Evolutionary conservation across 2,329 filamentous ascomycete species (phyloP).

Genomic region (Colletotrichum lentis): DNA sequence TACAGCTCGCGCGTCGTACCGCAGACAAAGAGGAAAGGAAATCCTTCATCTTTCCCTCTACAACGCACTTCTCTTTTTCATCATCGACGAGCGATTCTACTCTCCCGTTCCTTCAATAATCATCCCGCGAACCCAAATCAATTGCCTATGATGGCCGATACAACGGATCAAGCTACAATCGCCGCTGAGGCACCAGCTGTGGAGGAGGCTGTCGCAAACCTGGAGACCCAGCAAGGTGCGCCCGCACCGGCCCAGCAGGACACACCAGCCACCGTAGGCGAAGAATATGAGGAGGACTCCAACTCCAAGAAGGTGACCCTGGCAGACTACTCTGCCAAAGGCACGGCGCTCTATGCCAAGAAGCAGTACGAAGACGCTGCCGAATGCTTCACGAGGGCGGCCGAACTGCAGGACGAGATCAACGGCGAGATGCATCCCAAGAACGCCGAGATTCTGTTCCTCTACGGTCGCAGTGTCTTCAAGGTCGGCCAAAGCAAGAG

Average conservation of each 20-base stretch:
- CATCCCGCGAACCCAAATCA: background rate
- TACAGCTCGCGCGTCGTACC: slow-evolving; percentile 36
- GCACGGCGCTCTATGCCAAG: slow-evolving; percentile 83
- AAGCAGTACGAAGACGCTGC: slow-evolving; percentile 88
- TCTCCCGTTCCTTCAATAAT: slow-evolving; percentile 9
- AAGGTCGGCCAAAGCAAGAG: slow-evolving; percentile 94
- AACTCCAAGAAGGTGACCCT: slow-evolving; percentile 70
- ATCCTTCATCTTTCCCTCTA: slow-evolving; percentile 12
- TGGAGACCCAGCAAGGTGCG: slow-evolving; percentile 35
- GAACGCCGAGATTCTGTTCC: slow-evolving; percentile 93
- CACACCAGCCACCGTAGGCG: slow-evolving; percentile 27
- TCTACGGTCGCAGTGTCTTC: slow-evolving; percentile 93
- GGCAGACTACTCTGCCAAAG: slow-evolving; percentile 80
- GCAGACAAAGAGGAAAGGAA: slow-evolving; percentile 22
- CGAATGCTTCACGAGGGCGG: slow-evolving; percentile 87
- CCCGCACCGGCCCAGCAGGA: slow-evolving; percentile 28
- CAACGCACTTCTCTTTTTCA: slow-evolving; percentile 8
- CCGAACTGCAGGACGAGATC: slow-evolving; percentile 86
- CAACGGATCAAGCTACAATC: slow-evolving; percentile 42
- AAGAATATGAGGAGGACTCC: slow-evolving; percentile 52
- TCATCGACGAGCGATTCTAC: slow-evolving; percentile 6
- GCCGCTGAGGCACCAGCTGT: slow-evolving; percentile 34
- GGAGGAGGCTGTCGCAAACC: slow-evolving; percentile 41
- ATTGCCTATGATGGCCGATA: slow-evolving; percentile 43
- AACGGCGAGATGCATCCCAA: slow-evolving; percentile 91